Evolutionary conservation across 345 rosid genomes (phyloP).

Genomic region (Mercurialis annua): DNA sequence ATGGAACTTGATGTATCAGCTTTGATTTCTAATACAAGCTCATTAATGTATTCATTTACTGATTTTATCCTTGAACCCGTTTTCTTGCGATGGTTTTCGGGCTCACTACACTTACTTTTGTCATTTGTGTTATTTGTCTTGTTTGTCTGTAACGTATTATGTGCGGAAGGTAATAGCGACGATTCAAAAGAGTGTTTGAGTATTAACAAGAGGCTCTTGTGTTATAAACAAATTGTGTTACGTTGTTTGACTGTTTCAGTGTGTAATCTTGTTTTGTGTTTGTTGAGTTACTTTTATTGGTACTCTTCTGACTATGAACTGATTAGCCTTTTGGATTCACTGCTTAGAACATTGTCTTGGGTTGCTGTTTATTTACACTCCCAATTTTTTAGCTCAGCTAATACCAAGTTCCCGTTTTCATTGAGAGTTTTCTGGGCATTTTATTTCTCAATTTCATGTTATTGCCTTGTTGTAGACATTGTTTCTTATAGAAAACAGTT

Average conservation of each 20-base stretch:
- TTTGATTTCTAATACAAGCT: conserved; percentile 8
- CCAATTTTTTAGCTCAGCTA: conserved; percentile 25
- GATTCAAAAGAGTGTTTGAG: background rate
- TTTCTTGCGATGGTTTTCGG: conserved; percentile 36
- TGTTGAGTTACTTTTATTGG: conserved; percentile 60
- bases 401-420: conserved; percentile 36
- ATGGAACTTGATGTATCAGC: background rate
- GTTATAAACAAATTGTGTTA: conserved; percentile 23
- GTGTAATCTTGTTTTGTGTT: conserved; percentile 45
- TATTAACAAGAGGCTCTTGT: conserved; percentile 18
- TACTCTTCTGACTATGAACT: conserved; percentile 48
- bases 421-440: conserved; percentile 71
- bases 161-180: background rate
- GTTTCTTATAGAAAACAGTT: conserved; percentile 30
- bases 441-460: conserved; percentile 52
- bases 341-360: conserved; percentile 60
- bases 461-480: conserved; percentile 48
- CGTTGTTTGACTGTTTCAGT: conserved; percentile 23
- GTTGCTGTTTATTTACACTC: conserved; percentile 37
- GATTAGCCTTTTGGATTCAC: conserved; percentile 52
- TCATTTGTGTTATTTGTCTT: conserved; percentile 22
- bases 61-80: conserved; percentile 29
- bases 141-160: conserved; percentile 2
- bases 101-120: conserved; percentile 29
- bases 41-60: conserved; percentile 14